Base-by-base conservation (phyloP, 2,329 filamentous ascomycete species). In the Macrophomina phaseolina region DNA sequence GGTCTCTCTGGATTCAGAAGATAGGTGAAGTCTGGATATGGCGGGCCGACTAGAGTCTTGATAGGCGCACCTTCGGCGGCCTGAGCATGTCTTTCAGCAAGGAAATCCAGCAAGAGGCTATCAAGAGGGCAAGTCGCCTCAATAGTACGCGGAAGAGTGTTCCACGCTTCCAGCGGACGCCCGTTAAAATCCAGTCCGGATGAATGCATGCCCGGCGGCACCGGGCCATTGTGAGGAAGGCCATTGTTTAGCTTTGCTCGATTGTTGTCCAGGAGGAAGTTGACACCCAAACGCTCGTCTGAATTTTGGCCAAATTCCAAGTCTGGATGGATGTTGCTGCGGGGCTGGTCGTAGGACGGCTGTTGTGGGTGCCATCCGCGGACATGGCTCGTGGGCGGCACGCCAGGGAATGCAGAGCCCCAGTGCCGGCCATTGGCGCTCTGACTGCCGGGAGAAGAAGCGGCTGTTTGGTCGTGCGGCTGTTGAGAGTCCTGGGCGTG, bases 1-100 rank as follows among this genome's bases (percentile, higher is more conserved):
- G 83, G 84, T 61, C 85, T 84, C 48, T 87, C 82, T 0, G 91
- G 91, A 74, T 94, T 92, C 46, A 94, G 85, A 4, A 97, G 84
- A 0, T 90, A 91, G 0, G 89, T 90, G 66, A 96, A 91, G 67
- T 90, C 91, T 1, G 93, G 93, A 74, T 96, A 94, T 14, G 87
- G 84, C 0, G 93, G 92, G 0, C 92, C 92, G 7, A 92, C 85
- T 8, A 94, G 85, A 52, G 90, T 87, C 48, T 88, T 83, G 8
- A 84, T 79, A 0, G 90, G 81, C 0, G 88, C 83, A 4, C 91
- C 91, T 68, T 91, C 85, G 1, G 85, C 86, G 1, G 89, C 86
- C 56, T 88, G 88, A 71, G 90, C 86, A 40, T 85, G 85, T 5
- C 90, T 87, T 71, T 92, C 88, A 32, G 86, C 83, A 34, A 95